A percentile compares a stretch with the other conserved stretches of the same genome.
These are phyloP conservation scores for Alopecurus myosuroides DNA, from an alignment of 176 grass and related monocot genomes.

Conservation along the genomic window DNA sequence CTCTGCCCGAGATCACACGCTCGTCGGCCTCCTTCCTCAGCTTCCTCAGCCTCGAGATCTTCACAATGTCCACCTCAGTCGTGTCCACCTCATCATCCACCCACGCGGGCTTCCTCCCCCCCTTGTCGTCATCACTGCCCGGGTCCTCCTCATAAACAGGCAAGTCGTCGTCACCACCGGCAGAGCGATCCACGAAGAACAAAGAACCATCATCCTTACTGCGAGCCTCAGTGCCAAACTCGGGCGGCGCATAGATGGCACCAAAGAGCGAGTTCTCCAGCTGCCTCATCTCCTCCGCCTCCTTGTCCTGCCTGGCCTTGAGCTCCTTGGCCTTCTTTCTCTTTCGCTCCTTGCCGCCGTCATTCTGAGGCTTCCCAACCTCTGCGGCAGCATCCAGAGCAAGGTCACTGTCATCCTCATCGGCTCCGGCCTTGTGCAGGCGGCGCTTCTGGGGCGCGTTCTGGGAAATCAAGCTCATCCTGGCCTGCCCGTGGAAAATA, in stretches of 20 bases:
- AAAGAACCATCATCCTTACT: not conserved
- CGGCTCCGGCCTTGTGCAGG: not conserved
- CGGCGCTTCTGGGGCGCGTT: conserved; percentile 36
- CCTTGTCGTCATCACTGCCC: not conserved
- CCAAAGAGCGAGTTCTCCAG: conserved; percentile 68
- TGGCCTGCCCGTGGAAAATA: not conserved
- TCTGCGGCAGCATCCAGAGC: not conserved
- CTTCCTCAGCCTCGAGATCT: conserved; percentile 61
- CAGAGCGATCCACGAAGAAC: conserved; percentile 63
- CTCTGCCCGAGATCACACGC: conserved; percentile 51
- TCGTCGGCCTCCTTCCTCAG: conserved; percentile 61
- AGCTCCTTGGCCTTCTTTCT: conserved; percentile 36
- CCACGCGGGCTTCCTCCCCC: conserved; percentile 62
- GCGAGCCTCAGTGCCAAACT: conserved; percentile 55
- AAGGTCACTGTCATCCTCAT: not conserved
- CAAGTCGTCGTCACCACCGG: conserved; percentile 8
- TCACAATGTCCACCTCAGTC: conserved; percentile 52
- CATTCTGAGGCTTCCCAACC: not conserved
- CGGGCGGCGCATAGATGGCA: conserved; percentile 30
- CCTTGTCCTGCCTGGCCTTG: conserved; percentile 8
- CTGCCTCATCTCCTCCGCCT: conserved; percentile 61
- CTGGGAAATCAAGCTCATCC: conserved; percentile 81
- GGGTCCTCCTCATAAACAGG: conserved; percentile 55
- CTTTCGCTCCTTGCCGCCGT: conserved; percentile 24
- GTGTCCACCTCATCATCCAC: conserved; percentile 71